These are phyloP conservation scores for Rubia tinctorum DNA, from an alignment of 305 asterid genomes.

Conservation along the genomic window DNA sequence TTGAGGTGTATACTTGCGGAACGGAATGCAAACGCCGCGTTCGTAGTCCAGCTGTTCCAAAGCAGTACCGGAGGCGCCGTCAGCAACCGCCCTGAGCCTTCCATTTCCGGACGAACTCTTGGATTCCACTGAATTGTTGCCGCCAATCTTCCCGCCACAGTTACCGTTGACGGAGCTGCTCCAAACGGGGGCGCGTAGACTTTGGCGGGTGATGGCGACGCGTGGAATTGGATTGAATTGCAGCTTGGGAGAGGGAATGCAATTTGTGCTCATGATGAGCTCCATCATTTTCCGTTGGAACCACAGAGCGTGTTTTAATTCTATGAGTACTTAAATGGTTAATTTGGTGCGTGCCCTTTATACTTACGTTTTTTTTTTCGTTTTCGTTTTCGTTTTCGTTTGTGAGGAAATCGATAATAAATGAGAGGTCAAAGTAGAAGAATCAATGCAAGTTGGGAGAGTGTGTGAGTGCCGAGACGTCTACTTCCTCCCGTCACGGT, in stretches of 20 bases:
- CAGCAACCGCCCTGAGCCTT: constrained; percentile 4
- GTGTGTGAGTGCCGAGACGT: neutral
- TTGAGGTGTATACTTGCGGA: constrained; percentile 85
- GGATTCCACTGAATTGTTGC: neutral
- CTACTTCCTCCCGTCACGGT: neutral
- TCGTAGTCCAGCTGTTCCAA: constrained; percentile 89
- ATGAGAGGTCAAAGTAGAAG: neutral
- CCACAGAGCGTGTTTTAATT: neutral
- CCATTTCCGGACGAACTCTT: constrained; percentile 12
- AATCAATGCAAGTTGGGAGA: constrained; percentile 1
- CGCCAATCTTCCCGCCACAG: neutral
- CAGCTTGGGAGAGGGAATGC: neutral
- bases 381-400: neutral
- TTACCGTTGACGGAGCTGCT: neutral
- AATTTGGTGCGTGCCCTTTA: neutral
- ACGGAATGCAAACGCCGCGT: constrained; percentile 93
- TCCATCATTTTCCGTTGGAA: neutral
- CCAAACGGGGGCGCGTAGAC: constrained; percentile 3
- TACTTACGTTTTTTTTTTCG: neutral
- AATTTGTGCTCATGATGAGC: constrained; percentile 8
- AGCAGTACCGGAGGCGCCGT: constrained; percentile 46
- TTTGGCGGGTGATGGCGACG: neutral
- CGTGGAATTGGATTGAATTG: constrained; percentile 6
- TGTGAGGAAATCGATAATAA: neutral
- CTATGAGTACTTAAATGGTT: neutral